Evolutionary conservation across 441 rosid species (phyloP).

Genomic region (Populus trichocarpa): DNA sequence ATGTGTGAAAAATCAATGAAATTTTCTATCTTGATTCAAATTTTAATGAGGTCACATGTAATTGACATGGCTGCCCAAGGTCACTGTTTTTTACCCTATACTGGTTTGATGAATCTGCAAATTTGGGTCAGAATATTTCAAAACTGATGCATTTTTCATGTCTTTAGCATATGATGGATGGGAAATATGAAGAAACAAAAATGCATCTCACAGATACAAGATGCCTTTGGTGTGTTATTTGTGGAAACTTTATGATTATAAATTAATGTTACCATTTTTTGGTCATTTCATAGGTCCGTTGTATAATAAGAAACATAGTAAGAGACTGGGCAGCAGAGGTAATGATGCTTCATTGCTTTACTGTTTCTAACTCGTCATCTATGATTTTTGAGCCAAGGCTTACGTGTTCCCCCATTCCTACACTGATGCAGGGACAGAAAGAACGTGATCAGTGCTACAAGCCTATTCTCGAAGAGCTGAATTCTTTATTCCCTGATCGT

Average conservation of each 20-base stretch:
- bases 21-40: not conserved
- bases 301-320: conserved; percentile 92
- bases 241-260: not conserved
- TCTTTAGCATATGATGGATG: not conserved
- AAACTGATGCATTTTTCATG: not conserved
- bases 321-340: conserved; percentile 99
- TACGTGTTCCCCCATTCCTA: conserved; percentile 6
- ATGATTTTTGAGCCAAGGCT: conserved; percentile 1
- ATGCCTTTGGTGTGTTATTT: not conserved
- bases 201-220: not conserved
- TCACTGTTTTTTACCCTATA: not conserved
- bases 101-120: not conserved
- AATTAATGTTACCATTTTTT: not conserved
- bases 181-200: not conserved
- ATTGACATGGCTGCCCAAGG: not conserved
- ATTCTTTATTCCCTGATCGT: conserved; percentile 78
- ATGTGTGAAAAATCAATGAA: not conserved
- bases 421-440: conserved; percentile 57
- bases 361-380: conserved; percentile 1
- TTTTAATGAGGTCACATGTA: not conserved
- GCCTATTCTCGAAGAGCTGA: conserved; percentile 92
- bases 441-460: conserved; percentile 93
- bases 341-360: conserved; percentile 17
- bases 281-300: conserved; percentile 70
- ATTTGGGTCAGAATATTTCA: not conserved